A percentile compares a stretch with the other conserved stretches of the same genome.
Conservation (phyloP, 345 rosid species). For the Pugionium cornutum region DNA sequence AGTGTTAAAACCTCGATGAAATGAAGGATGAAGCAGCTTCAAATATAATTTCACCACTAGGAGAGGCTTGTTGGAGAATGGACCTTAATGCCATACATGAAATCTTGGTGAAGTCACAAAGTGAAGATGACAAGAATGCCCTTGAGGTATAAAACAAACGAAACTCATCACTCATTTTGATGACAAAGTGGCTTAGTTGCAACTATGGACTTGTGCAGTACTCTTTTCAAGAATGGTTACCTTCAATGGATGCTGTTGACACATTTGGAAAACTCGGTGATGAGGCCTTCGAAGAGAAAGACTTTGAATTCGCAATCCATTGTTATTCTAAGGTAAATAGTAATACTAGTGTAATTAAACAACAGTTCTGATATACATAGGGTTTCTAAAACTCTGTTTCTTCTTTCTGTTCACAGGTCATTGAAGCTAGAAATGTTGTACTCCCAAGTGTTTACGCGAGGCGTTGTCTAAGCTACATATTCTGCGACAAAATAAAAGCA, state of each 20-base stretch:
- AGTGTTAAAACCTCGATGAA: conserved; percentile 17
- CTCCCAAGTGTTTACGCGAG: no score
- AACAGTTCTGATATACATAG: no score
- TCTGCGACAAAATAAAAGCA: no score
- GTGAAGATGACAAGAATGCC: conserved; percentile 81
- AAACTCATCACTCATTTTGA: no score
- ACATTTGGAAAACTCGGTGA: conserved; percentile 85
- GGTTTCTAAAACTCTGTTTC: no score
- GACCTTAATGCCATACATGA: conserved; percentile 87
- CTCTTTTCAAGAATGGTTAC: conserved; percentile 93
- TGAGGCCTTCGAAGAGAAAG: conserved; percentile 73
- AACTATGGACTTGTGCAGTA: conserved; percentile 31
- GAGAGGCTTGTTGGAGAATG: conserved; percentile 81
- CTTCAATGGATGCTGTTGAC: conserved; percentile 72
- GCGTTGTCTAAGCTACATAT: no score
- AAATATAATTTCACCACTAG: conserved; percentile 68
- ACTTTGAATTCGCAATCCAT: conserved; percentile 83
- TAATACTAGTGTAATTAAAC: no score
- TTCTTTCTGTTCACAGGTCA: no score
- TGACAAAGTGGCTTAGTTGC: conserved; percentile 16
- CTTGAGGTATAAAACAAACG: conserved; percentile 53
- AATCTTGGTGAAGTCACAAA: conserved; percentile 66
- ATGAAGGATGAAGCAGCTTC: conserved; percentile 51
- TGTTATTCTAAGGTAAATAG: conserved; percentile 74
- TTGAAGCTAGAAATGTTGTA: no score